phyloP scores from a whole-genome alignment of 225 moss, liverwort and hornwort genomes.

The Sphagnum contortum region DNA sequence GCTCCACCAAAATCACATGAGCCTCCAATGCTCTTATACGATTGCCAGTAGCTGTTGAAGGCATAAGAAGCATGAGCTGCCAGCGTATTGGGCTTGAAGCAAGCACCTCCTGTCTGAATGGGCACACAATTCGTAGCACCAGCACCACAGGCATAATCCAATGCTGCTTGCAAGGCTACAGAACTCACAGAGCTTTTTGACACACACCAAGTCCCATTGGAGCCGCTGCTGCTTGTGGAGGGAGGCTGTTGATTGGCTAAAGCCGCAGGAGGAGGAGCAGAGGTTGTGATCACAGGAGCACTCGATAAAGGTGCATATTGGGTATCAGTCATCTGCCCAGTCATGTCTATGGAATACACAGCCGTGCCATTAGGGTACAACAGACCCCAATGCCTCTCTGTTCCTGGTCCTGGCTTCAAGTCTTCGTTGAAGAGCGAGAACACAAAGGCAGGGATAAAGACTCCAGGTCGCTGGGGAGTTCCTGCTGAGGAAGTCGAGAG shows the following conservation, averaged over 20 bases:
- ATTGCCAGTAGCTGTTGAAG: conserved; percentile 50
- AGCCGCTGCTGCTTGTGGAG: neutral
- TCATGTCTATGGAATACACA: no score
- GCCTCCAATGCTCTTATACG: conserved; percentile 24
- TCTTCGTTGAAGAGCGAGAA: no score
- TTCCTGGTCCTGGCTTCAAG: no score
- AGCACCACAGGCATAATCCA: conserved; percentile 39
- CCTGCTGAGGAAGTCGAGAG: no score
- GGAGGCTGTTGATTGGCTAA: neutral
- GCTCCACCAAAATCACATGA: conserved; percentile 50
- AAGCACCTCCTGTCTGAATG: conserved; percentile 28
- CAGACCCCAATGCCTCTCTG: no score
- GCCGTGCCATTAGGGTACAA: no score
- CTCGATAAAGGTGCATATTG: no score
- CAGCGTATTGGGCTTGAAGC: conserved; percentile 34
- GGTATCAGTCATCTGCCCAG: neutral
- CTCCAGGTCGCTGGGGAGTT: no score
- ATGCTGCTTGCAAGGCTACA: neutral
- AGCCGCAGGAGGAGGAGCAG: no score
- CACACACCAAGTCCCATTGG: neutral
- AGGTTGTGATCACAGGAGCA: no score
- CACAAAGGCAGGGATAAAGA: no score
- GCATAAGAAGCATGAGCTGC: conserved; percentile 36
- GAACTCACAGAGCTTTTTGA: neutral
- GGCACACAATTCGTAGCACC: conserved; percentile 36